Conservation (phyloP, 371 early-diverging fungal genomes). For the Rhizopus arrhizus region DNA sequence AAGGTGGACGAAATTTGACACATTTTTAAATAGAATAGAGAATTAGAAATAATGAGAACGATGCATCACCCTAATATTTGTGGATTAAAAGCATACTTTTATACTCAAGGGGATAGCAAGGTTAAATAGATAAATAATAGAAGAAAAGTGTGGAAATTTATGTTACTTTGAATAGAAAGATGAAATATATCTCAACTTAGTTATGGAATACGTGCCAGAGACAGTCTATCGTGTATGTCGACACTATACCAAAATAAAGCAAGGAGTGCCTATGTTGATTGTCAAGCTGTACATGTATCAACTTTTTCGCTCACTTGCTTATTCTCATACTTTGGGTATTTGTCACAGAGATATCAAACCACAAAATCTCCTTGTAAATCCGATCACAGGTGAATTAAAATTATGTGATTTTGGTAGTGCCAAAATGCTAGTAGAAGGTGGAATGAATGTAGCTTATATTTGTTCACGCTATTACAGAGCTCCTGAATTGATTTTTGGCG, state of each 20-base stretch:
- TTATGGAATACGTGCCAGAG: slow-evolving; percentile 83
- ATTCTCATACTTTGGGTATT: slow-evolving; percentile 94
- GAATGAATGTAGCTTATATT: slow-evolving; percentile 94
- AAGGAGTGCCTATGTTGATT: slow-evolving; percentile 86
- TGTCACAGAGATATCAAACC: slow-evolving; percentile 97
- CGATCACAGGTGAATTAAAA: slow-evolving; percentile 85
- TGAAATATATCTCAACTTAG: slow-evolving; percentile 81
- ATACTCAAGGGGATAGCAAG: slow-evolving; percentile 62
- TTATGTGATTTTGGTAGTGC: slow-evolving; percentile 98
- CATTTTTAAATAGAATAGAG: slow-evolving; percentile 65
- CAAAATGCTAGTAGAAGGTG: slow-evolving; percentile 86
- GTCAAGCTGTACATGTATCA: slow-evolving; percentile 97
- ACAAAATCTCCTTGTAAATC: slow-evolving; percentile 95
- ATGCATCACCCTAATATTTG: slow-evolving; percentile 82
- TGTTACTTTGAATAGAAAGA: slow-evolving; percentile 45
- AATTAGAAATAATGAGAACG: slow-evolving; percentile 82
- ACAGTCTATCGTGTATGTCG: slow-evolving; percentile 81
- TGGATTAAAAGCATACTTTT: slow-evolving; percentile 74
- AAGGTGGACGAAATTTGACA: background rate
- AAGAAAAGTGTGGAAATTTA: background rate
- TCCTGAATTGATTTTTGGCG: slow-evolving; percentile 95
- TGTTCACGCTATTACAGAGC: slow-evolving; percentile 98
- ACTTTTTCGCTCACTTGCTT: slow-evolving; percentile 91
- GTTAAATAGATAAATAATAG: slow-evolving; percentile 9
- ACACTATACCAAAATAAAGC: slow-evolving; percentile 79